A percentile compares a stretch with the other conserved stretches of the same genome.
Evolutionary conservation across 2,329 filamentous ascomycete species (phyloP).

Genomic region (Coniochaeta sp.): DNA sequence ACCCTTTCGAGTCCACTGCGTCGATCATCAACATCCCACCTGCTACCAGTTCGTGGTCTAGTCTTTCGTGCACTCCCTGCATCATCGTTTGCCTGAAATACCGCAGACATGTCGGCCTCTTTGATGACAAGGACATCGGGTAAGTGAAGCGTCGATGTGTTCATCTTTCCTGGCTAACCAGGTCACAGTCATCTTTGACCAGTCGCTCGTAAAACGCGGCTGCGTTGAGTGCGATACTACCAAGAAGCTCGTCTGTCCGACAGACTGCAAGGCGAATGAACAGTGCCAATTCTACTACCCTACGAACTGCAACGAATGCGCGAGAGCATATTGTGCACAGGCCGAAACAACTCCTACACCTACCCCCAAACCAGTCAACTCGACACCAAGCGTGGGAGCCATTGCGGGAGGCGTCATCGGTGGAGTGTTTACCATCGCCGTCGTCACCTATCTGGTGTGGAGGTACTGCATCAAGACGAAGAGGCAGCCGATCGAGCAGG

Average conservation of each 20-base stretch:
- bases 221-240: constrained; percentile 37
- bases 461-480: constrained; percentile 79
- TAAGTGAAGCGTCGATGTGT: neutral
- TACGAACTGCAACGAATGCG: constrained; percentile 37
- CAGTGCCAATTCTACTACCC: constrained; percentile 39
- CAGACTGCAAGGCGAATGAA: constrained; percentile 28
- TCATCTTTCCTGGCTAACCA: neutral
- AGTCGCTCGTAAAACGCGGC: constrained; percentile 7
- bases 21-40: neutral
- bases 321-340: constrained; percentile 36
- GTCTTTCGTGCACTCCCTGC: neutral
- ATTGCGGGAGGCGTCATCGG: constrained; percentile 91
- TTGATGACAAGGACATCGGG: neutral
- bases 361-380: constrained; percentile 13
- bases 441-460: constrained; percentile 76
- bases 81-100: neutral
- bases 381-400: constrained; percentile 65
- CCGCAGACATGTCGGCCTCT: neutral
- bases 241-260: constrained; percentile 32
- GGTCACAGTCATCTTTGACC: neutral
- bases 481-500: constrained; percentile 51
- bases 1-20: neutral
- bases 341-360: constrained; percentile 8
- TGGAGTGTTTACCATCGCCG: constrained; percentile 67
- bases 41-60: neutral